A percentile compares a stretch with the other conserved stretches of the same genome.
Conservation (phyloP, 345 rosid genomes). For the Eucalyptus curtisii region DNA sequence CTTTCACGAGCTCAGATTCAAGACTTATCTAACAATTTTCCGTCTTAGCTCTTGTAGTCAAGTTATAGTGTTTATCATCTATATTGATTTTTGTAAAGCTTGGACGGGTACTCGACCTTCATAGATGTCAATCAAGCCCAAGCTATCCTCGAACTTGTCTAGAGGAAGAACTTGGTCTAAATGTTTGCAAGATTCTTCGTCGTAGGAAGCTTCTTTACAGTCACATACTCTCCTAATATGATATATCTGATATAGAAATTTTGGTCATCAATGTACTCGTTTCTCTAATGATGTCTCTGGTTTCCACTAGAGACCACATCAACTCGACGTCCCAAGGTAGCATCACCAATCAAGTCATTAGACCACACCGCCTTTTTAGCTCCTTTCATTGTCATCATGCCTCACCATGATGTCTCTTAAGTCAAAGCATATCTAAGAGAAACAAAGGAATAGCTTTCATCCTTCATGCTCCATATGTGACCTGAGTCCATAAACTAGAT, state of each 20-base stretch:
- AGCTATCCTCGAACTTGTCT: background rate
- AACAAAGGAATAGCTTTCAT: background rate
- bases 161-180: background rate
- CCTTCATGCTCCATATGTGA: background rate
- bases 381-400: background rate
- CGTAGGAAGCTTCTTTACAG: background rate
- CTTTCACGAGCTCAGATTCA: background rate
- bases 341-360: background rate
- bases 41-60: background rate
- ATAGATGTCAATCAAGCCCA: background rate
- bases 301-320: background rate
- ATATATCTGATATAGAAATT: background rate
- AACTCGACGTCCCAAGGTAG: background rate
- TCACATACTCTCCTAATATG: background rate
- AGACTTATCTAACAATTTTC: background rate
- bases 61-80: background rate
- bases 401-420: background rate
- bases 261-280: background rate
- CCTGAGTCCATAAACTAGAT: background rate
- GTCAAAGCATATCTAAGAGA: background rate
- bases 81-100: background rate
- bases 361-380: background rate
- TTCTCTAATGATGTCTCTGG: background rate
- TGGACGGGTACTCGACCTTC: background rate
- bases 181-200: background rate